phyloP scores from a whole-genome alignment of 768 basidiomycete species.

The Boletus pseudopeckii region DNA sequence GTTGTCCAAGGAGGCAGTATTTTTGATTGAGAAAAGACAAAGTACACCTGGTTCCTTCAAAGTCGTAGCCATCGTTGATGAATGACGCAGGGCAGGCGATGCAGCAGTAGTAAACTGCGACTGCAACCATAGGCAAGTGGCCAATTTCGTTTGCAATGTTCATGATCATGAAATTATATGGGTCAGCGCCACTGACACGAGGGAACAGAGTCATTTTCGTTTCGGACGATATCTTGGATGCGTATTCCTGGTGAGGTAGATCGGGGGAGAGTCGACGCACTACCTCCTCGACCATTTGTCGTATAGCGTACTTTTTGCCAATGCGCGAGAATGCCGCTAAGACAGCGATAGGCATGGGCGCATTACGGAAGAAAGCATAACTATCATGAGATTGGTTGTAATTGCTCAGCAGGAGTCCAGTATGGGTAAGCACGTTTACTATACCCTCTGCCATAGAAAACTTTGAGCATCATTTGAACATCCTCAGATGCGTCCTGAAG shows the following conservation, averaged over 20 bases:
- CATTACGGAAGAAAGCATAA: not conserved
- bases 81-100: slow-evolving; percentile 3
- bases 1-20: slow-evolving; percentile 1
- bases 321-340: slow-evolving; percentile 1
- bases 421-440: not conserved
- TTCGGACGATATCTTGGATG: not conserved
- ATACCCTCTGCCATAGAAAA: slow-evolving; percentile 20
- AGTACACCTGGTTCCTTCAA: not conserved
- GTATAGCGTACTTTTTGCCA: slow-evolving; percentile 15
- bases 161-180: slow-evolving; percentile 12
- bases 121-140: not conserved
- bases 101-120: slow-evolving; percentile 3
- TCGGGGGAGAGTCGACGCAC: not conserved
- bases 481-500: slow-evolving; percentile 16
- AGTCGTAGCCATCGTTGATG: slow-evolving; percentile 12
- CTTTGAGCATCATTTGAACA: slow-evolving; percentile 15
- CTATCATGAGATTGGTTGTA: slow-evolving; percentile 4
- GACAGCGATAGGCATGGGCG: slow-evolving; percentile 11
- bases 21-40: not conserved
- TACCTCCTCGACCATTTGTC: slow-evolving; percentile 11
- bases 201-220: not conserved
- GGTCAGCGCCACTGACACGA: slow-evolving; percentile 5
- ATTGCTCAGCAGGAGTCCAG: not conserved
- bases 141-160: slow-evolving; percentile 14
- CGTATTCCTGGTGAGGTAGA: not conserved